Base-by-base conservation (phyloP, 768 basidiomycete species). In the Lentinula aciculospora region DNA sequence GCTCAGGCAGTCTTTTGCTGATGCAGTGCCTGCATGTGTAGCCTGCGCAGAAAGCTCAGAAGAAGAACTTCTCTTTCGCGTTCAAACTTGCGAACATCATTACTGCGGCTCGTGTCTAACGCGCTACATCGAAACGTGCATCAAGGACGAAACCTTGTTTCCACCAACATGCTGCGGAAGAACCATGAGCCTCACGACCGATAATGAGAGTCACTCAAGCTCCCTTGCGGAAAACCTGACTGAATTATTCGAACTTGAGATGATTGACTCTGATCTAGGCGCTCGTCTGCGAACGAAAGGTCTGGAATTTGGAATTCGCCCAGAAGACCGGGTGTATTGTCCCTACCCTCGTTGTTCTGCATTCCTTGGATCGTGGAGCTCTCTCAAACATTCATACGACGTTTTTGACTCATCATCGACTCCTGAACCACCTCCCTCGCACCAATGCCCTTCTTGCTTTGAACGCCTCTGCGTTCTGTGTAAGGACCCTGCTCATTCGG, bases 311-410 rank as follows among this genome's bases (percentile, higher is more conserved):
- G 53, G 62, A 2, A 65, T 63, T 3, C 62, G 65, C 0, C 58
- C 66, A 0, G 42, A 49, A 17, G 63, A 68, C 15, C 62, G 76
- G 3, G 57, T 76, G 15, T 77, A 77, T 45, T 77, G 76, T 48
- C 64, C 70, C 46, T 67, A 67, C 19, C 67, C 68, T 25, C 63
- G 64, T 8, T 76, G 74, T 53, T 73, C 75, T 19, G 23, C 57
- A 0, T 77, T 76, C 61, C 64, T 76, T 10, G 71, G 66, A 9
- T 57, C 56, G 29, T 46, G 28, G 40, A 13, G 17, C 25, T 32
- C 44, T 19, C 42, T 56, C 28, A 39, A 45, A 17, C 21, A 15
- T 3, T 13, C 21, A 12, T 45, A 23, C 17, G 27, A n/a, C 13
- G 17, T 29, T 31, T 5, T 12, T 8, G 28, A 27, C 21, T 29